Conservation (phyloP, 805 yeast genomes). For the Candida montana region DNA sequence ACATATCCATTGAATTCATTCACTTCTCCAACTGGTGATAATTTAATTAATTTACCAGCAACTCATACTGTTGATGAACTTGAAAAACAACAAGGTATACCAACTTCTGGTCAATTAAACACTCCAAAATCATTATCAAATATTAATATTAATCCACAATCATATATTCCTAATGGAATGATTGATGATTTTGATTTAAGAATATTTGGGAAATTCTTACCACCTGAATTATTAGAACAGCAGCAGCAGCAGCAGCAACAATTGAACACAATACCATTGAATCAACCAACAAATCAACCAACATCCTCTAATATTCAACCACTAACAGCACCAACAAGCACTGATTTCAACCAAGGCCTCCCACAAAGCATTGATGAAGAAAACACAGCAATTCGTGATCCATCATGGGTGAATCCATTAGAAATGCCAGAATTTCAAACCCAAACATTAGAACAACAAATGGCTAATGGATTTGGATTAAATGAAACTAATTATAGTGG, state of each 20-base stretch:
- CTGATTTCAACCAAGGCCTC: neutral
- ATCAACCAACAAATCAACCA: too few species aligned
- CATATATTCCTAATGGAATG: slow-evolving; percentile 38
- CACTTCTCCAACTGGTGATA: slow-evolving; percentile 13
- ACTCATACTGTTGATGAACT: slow-evolving; percentile 11
- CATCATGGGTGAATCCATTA: slow-evolving; percentile 3
- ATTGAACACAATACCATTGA: too few species aligned
- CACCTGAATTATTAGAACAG: slow-evolving; percentile 63
- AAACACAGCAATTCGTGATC: neutral
- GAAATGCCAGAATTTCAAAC: neutral
- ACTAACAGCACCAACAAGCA: too few species aligned
- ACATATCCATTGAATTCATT: slow-evolving; percentile 12
- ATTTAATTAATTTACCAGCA: slow-evolving; percentile 12
- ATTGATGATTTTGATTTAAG: slow-evolving; percentile 80
- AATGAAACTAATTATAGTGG: neutral
- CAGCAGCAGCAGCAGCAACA: neutral
- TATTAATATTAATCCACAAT: slow-evolving; percentile 4
- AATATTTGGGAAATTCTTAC: slow-evolving; percentile 73
- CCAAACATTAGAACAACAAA: too few species aligned
- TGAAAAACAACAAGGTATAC: slow-evolving; percentile 6
- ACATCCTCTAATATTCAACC: too few species aligned
- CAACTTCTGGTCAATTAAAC: neutral
- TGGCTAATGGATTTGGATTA: neutral
- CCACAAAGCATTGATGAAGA: neutral
- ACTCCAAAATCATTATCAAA: neutral